Evolutionary conservation across 176 grass and related monocot genomes (phyloP), one percentile per base, ranked within the genome.

Genomic region (Oryza longistaminata): DNA sequence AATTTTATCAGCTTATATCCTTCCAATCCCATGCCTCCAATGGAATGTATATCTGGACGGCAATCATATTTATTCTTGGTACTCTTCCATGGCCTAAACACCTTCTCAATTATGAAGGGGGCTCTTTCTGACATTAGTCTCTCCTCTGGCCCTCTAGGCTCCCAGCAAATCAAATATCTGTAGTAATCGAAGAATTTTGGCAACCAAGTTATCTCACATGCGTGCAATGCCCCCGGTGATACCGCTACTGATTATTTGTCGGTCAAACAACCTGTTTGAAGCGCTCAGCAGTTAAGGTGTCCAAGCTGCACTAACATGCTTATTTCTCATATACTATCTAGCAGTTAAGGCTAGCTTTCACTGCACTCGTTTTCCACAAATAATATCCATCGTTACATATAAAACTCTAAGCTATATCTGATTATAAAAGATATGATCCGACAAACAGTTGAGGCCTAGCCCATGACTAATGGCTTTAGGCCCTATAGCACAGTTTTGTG

Each of bases 31-130:
- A 61, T 61, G 55, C 17, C 21, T 61, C 22, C 27, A 64, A 13
- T 24, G 43, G 80, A 73, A 65, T 90, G 83, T 43, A 53, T 67
- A 84, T 83, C n/a, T 84, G 64, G 29, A 80, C 1, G 26, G 39
- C 49, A 19, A 71, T 75, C 62, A 80, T 75, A 83, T n/a, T 83
- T 83, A 82, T 78, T 90, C 73, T 67, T 44, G 31, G 31, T 82
- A 66, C 21, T 46, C 70, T 64, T 11, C n/a, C 46, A 9, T 66
- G 44, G 77, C 55, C 58, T 17, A 66, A 19, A 16, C 31, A 46
- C 11, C 11, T 82, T 70, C 33, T 13, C 83, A 61, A 78, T 86
- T 86, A 82, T 82, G 83, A 68, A 12, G 33, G 6, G n/a, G 14
- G 11, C 60, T 79, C 1, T 71, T 64, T 82, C 21, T n/a, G 25